A percentile compares a stretch with the other conserved stretches of the same genome.
Evolutionary conservation across 83 land plant species (phyloP).

Genomic region (Picea abies): DNA sequence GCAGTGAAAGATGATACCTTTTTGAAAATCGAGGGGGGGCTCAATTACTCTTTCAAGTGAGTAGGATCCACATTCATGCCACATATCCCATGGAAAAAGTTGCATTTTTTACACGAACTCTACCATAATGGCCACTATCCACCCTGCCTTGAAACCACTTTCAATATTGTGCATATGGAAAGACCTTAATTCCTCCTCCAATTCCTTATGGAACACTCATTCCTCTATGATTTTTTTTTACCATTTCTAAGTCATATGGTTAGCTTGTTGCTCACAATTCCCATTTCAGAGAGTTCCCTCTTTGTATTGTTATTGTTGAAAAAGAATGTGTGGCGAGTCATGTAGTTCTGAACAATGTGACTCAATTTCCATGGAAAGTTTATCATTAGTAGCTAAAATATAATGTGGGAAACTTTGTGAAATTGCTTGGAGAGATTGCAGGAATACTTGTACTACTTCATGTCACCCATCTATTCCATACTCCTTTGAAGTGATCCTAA

Average conservation of each 20-base stretch:
- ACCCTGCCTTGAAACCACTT: too few species aligned
- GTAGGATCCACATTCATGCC: too few species aligned
- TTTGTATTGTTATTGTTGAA: conserved; percentile 75
- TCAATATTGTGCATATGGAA: conserved; percentile 90
- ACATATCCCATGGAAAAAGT: too few species aligned
- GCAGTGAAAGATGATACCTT: conserved; percentile 43
- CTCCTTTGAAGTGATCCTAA: conserved; percentile 27
- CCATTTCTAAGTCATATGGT: conserved; percentile 88
- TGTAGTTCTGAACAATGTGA: conserved; percentile 90
- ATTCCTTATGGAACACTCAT: conserved; percentile 91
- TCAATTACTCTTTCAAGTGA: too few species aligned
- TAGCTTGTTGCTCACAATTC: conserved; percentile 83
- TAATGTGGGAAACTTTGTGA: conserved; percentile 94
- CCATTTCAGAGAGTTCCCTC: conserved; percentile 96
- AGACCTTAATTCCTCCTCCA: conserved; percentile 96
- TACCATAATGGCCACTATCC: conserved; percentile 88
- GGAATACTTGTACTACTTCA: conserved; percentile 79
- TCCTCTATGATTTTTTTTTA: conserved; percentile 81
- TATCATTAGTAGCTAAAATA: conserved; percentile 12
- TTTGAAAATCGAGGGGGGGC: background rate
- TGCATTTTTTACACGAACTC: conserved; percentile 49
- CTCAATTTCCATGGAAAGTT: conserved; percentile 22
- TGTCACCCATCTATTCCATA: conserved; percentile 85
- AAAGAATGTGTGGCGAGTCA: conserved; percentile 96
- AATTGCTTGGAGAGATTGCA: conserved; percentile 94